Evolutionary conservation across 106 monocot genomes (phyloP).

Genomic region (Dioscorea zingiberensis): DNA sequence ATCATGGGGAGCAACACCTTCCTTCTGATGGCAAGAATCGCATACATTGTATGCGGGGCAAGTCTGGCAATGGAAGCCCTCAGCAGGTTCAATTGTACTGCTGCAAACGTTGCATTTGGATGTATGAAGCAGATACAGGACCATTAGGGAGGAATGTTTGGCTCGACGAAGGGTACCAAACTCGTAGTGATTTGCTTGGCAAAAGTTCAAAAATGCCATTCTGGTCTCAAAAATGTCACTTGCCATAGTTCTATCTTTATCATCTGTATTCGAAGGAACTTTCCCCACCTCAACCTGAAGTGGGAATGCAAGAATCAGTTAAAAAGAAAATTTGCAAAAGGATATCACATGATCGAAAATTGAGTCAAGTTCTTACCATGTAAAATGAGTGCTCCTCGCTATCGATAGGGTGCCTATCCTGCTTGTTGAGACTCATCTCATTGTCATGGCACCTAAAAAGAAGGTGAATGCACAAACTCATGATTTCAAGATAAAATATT

Average conservation of each 20-base stretch:
- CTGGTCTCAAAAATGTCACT: constrained; percentile 46
- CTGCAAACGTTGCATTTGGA: constrained; percentile 13
- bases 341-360: neutral
- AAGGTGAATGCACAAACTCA: neutral
- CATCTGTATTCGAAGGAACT: constrained; percentile 21
- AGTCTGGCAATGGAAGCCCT: constrained; percentile 19
- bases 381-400: constrained; percentile 34
- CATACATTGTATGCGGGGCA: constrained; percentile 30
- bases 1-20: constrained; percentile 14
- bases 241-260: constrained; percentile 28
- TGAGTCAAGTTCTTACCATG: constrained; percentile 14
- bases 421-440: constrained; percentile 29
- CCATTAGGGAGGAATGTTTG: constrained; percentile 76
- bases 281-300: constrained; percentile 29
- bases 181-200: constrained; percentile 43
- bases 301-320: constrained; percentile 1
- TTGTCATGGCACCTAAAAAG: constrained; percentile 37
- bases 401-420: constrained; percentile 40
- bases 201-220: constrained; percentile 31
- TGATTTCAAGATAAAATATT: neutral
- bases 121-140: constrained; percentile 45
- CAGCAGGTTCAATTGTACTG: constrained; percentile 13
- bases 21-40: constrained; percentile 20
- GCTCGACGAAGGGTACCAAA: constrained; percentile 61
- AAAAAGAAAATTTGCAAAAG: neutral